A percentile compares a stretch with the other conserved stretches of the same genome.
Evolutionary conservation across 2,329 filamentous ascomycete species (phyloP).

Genomic region (Sclerotinia minor): DNA sequence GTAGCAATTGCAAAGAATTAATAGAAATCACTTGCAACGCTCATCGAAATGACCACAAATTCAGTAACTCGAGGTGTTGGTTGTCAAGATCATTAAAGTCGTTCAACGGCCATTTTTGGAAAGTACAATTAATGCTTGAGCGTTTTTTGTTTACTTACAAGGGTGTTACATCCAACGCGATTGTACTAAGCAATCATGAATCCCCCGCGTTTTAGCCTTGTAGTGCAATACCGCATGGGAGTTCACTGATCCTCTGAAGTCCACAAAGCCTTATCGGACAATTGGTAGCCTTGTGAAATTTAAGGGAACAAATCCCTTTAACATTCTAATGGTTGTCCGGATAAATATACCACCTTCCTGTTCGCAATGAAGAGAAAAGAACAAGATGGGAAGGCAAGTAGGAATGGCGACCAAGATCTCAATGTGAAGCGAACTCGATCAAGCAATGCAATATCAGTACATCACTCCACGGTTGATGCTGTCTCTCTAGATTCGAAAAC

Average conservation of each 20-base stretch:
- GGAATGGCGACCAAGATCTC: conserved; percentile 26
- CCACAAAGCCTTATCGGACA: neutral
- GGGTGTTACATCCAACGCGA: conserved; percentile 2
- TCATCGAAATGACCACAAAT: neutral
- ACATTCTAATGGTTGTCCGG: neutral
- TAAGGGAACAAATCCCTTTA: neutral
- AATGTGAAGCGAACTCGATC: conserved; percentile 28
- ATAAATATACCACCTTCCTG: conserved; percentile 1
- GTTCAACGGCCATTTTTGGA: neutral
- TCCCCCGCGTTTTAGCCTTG: conserved; percentile 1
- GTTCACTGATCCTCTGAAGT: neutral
- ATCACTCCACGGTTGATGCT: neutral
- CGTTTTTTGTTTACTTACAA: conserved; percentile 25
- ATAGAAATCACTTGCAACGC: neutral
- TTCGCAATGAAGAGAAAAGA: conserved; percentile 34
- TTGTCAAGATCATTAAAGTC: neutral
- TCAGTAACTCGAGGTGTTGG: neutral
- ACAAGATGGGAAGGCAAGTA: conserved; percentile 22
- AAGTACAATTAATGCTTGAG: conserved; percentile 9
- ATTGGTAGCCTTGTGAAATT: neutral
- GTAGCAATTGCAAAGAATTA: conserved; percentile 1
- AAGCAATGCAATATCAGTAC: conserved; percentile 13
- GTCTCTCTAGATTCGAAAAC: conserved; percentile 6
- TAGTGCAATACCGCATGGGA: neutral
- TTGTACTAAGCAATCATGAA: neutral